These are phyloP conservation scores for Apiospora malaysiana DNA, from an alignment of 2,329 filamentous ascomycete species.

Conservation along the genomic window DNA sequence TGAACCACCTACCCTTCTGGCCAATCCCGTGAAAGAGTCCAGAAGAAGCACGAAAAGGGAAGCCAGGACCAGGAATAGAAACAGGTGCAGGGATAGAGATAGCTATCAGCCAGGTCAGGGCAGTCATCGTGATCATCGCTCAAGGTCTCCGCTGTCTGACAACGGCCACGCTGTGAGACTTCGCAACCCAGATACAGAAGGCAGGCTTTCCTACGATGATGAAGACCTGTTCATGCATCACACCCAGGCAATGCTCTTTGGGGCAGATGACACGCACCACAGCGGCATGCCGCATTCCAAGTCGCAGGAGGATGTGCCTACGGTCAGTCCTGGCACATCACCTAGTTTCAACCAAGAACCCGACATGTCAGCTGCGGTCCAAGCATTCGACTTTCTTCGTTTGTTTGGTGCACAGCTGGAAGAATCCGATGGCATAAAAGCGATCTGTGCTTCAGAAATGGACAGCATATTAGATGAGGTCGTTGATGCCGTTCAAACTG, in stretches of 20 bases:
- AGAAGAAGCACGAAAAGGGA: background rate
- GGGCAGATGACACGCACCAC: background rate
- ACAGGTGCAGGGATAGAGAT: background rate
- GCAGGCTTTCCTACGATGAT: slow-evolving; percentile 24
- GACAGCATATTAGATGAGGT: slow-evolving; percentile 17
- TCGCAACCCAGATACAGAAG: slow-evolving; percentile 9
- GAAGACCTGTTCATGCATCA: slow-evolving; percentile 20
- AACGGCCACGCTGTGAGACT: background rate
- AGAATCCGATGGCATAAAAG: slow-evolving; percentile 4
- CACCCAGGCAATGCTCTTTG: background rate
- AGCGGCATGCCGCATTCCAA: background rate
- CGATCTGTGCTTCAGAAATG: background rate
- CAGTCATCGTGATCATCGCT: background rate
- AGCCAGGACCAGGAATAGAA: background rate
- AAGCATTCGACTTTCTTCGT: slow-evolving; percentile 22
- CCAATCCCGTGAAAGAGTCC: background rate
- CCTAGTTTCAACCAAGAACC: background rate
- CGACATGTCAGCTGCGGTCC: slow-evolving; percentile 11
- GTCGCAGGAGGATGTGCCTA: background rate
- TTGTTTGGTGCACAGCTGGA: slow-evolving; percentile 16
- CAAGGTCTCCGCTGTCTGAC: background rate
- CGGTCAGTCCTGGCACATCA: background rate
- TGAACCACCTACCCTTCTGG: background rate
- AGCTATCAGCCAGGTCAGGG: background rate
- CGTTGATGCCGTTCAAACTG: background rate